Evolutionary conservation across 176 grass and related monocot species (phyloP).

Genomic region (Thinopyrum elongatum): DNA sequence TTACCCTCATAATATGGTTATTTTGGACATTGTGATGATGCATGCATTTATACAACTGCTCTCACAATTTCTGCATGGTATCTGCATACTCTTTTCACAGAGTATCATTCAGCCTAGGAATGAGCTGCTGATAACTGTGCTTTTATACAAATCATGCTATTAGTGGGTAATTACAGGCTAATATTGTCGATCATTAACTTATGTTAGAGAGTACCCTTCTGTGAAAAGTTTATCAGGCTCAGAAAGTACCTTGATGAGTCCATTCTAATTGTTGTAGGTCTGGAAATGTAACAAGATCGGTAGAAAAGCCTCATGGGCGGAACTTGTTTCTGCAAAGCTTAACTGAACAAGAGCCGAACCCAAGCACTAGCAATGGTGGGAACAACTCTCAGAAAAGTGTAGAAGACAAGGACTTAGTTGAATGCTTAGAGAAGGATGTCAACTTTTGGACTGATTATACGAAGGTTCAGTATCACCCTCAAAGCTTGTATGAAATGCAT

Average conservation of each 20-base stretch:
- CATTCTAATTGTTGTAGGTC: slow-evolving; percentile 48
- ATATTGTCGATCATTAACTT: background rate
- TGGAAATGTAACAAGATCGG: slow-evolving; percentile 66
- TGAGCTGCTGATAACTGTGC: background rate
- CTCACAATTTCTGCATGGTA: background rate
- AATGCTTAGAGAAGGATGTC: slow-evolving; percentile 64
- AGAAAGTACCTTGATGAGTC: slow-evolving; percentile 15
- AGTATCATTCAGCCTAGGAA: background rate
- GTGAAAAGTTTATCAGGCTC: background rate
- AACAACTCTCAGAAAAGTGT: slow-evolving; percentile 20
- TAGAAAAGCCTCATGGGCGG: slow-evolving; percentile 52
- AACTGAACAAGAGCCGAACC: slow-evolving; percentile 58
- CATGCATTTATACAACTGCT: background rate
- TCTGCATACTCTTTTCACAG: background rate
- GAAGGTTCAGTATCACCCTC: slow-evolving; percentile 92
- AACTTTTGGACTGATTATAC: slow-evolving; percentile 91
- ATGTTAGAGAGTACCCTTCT: background rate
- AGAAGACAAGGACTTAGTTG: slow-evolving; percentile 71
- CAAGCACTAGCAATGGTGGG: slow-evolving; percentile 31
- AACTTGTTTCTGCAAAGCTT: slow-evolving; percentile 94
- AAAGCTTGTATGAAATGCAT: slow-evolving; percentile 73
- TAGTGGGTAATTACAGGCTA: background rate
- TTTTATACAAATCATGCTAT: background rate
- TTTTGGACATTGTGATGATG: background rate
- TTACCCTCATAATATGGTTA: background rate